These are phyloP conservation scores for Stereocaulon alpinum DNA, from an alignment of 495 filamentous ascomycete genomes.

Conservation along the genomic window DNA sequence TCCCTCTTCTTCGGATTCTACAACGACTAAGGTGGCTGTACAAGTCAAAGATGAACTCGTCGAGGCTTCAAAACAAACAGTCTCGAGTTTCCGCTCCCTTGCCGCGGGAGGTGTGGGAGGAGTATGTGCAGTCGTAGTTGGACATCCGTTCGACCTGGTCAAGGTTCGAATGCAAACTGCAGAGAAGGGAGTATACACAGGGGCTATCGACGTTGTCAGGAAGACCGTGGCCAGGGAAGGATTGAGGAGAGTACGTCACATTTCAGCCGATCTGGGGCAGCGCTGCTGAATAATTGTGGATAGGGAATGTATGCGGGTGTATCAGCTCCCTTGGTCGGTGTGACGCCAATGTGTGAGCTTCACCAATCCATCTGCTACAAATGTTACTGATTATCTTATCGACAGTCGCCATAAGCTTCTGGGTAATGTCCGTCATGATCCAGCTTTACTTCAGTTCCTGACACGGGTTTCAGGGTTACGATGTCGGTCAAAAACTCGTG, in stretches of 20 bases:
- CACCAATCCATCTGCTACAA: background rate
- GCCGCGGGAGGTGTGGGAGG: conserved; percentile 88
- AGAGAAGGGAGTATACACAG: conserved; percentile 81
- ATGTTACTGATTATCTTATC: background rate
- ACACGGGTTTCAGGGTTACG: conserved; percentile 55
- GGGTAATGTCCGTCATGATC: conserved; percentile 27
- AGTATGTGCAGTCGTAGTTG: conserved; percentile 83
- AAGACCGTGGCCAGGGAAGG: conserved; percentile 85
- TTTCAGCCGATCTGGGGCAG: background rate
- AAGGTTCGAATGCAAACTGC: conserved; percentile 96
- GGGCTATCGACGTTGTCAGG: conserved; percentile 83
- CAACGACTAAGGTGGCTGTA: conserved; percentile 11
- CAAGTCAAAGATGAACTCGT: conserved; percentile 24
- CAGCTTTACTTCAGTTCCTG: background rate
- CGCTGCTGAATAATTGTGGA: background rate
- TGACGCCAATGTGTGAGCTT: conserved; percentile 93
- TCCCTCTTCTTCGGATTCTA: conserved; percentile 11
- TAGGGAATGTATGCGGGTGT: conserved; percentile 97
- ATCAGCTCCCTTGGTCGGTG: conserved; percentile 83
- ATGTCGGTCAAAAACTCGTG: conserved; percentile 83
- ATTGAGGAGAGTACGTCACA: conserved; percentile 43
- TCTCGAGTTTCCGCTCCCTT: conserved; percentile 57
- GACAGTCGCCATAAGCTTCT: conserved; percentile 94
- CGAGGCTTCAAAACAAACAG: conserved; percentile 27
- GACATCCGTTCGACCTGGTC: conserved; percentile 94